Evolutionary conservation across 768 basidiomycete genomes (phyloP).

Genomic region (Hygrocybe punicea): DNA sequence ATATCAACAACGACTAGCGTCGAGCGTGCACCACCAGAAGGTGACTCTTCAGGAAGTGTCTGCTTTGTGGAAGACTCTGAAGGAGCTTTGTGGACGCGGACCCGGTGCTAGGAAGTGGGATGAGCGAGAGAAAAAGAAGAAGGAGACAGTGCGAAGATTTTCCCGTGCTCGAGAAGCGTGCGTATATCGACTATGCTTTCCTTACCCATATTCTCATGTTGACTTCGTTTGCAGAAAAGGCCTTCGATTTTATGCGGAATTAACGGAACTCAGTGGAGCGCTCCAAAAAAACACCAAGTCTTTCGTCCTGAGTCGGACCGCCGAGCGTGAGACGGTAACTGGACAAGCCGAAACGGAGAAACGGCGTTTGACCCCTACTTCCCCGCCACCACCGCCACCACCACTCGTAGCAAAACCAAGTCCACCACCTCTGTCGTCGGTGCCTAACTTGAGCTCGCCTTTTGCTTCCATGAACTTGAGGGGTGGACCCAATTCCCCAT

Average conservation of each 20-base stretch:
- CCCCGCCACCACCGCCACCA: constrained; percentile 48
- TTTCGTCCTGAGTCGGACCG: constrained; percentile 60
- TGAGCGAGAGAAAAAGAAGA: constrained; percentile 74
- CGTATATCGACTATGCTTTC: constrained; percentile 24
- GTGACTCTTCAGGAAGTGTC: constrained; percentile 69
- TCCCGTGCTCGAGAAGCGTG: constrained; percentile 76
- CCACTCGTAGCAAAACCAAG: constrained; percentile 51
- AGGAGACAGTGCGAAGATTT: constrained; percentile 69
- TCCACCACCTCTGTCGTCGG: constrained; percentile 40
- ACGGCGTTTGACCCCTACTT: constrained; percentile 47
- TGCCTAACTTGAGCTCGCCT: constrained; percentile 45
- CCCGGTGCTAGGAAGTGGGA: constrained; percentile 78
- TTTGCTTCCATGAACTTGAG: constrained; percentile 58
- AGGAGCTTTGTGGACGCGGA: constrained; percentile 70
- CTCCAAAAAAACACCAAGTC: constrained; percentile 56
- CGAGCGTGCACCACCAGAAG: constrained; percentile 77
- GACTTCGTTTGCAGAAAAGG: constrained; percentile 61
- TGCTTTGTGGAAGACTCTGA: constrained; percentile 68
- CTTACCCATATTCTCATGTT: constrained; percentile 7
- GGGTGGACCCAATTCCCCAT: constrained; percentile 27
- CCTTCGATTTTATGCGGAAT: constrained; percentile 81
- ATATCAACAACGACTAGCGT: constrained; percentile 76
- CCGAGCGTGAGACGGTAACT: constrained; percentile 67
- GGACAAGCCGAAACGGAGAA: constrained; percentile 71
- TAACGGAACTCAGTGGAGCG: constrained; percentile 57